Evolutionary conservation across 371 early-diverging fungal genomes (phyloP).

Genomic region (Lichtheimia ornata): DNA sequence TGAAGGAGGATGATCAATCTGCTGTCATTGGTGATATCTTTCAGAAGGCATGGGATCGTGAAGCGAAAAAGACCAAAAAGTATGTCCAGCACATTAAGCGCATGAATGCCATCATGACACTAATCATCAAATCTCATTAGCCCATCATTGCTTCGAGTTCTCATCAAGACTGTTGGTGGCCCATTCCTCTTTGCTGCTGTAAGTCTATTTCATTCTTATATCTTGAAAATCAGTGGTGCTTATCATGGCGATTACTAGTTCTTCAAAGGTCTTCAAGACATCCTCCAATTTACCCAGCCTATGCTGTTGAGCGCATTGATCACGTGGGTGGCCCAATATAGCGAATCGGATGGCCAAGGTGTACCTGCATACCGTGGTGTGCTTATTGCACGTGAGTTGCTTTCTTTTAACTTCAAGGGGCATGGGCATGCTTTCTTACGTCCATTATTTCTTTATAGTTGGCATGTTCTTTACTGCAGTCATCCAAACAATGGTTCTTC

Average conservation of each 20-base stretch:
- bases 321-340: slow-evolving; percentile 67
- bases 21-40: slow-evolving; percentile 65
- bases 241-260: slow-evolving; percentile 30
- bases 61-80: slow-evolving; percentile 41
- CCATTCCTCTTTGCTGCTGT: slow-evolving; percentile 71
- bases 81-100: background rate
- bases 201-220: slow-evolving; percentile 6
- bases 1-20: slow-evolving; percentile 68
- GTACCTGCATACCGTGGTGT: slow-evolving; percentile 67
- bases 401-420: too few relatives aligned
- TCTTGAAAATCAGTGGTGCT: too few relatives aligned
- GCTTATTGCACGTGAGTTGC: slow-evolving; percentile 51
- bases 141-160: slow-evolving; percentile 75
- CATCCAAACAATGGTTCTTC: slow-evolving; percentile 73
- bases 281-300: slow-evolving; percentile 87
- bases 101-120: too few relatives aligned
- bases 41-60: slow-evolving; percentile 70
- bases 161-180: slow-evolving; percentile 65
- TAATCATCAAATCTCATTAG: slow-evolving; percentile 9
- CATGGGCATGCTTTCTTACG: too few relatives aligned
- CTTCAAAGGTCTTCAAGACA: slow-evolving; percentile 81
- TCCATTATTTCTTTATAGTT: slow-evolving; percentile 12
- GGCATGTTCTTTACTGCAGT: slow-evolving; percentile 83
- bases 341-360: slow-evolving; percentile 33
- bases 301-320: slow-evolving; percentile 75